Conservation (phyloP, 1,139 yeast genomes). For the Nakaseomyces bracarensis region DNA sequence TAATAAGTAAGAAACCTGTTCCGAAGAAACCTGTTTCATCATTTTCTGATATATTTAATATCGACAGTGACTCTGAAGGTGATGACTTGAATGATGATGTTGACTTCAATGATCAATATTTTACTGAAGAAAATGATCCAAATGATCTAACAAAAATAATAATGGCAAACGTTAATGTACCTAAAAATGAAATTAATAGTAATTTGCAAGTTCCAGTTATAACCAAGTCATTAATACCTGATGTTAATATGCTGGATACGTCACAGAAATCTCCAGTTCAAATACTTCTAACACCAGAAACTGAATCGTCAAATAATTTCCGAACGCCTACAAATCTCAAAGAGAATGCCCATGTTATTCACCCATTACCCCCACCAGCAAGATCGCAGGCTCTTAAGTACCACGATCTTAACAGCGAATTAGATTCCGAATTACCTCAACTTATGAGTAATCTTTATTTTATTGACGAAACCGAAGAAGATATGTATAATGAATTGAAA, state of each 20-base stretch:
- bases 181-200: background rate
- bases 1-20: background rate
- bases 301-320: background rate
- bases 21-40: conserved; percentile 9
- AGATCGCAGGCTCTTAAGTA: conserved; percentile 26
- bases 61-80: conserved; percentile 12
- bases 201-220: background rate
- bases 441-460: conserved; percentile 29
- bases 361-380: conserved; percentile 25
- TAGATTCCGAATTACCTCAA: conserved; percentile 30
- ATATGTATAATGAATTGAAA: conserved; percentile 20
- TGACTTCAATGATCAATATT: background rate
- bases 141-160: background rate
- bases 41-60: conserved; percentile 19
- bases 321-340: conserved; percentile 5
- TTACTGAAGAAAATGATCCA: background rate
- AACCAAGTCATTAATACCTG: background rate
- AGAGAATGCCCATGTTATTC: background rate
- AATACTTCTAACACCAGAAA: conserved; percentile 10
- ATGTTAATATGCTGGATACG: background rate
- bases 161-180: background rate
- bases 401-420: conserved; percentile 28
- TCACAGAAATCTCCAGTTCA: conserved; percentile 11
- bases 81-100: conserved; percentile 7
- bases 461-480: conserved; percentile 32